These are phyloP conservation scores for Hansenula sp. DNA, from an alignment of 1,139 yeast genomes.

Conservation along the genomic window DNA sequence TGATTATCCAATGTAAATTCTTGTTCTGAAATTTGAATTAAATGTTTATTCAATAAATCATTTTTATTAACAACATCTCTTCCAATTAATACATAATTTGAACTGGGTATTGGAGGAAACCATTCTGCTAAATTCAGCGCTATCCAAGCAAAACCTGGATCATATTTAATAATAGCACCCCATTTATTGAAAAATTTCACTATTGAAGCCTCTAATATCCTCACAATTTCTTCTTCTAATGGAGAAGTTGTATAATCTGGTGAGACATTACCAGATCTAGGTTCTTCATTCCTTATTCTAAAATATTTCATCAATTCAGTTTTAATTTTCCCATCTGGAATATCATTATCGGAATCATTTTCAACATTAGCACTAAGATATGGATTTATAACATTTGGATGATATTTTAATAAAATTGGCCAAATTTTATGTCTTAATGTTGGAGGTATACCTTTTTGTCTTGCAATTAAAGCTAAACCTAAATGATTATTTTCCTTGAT, in stretches of 20 bases:
- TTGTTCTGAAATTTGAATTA: slow-evolving; percentile 14
- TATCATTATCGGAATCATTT: slow-evolving; percentile 16
- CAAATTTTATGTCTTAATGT: slow-evolving; percentile 72
- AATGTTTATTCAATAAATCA: slow-evolving; percentile 14
- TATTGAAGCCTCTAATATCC: slow-evolving; percentile 56
- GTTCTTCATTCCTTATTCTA: slow-evolving; percentile 29
- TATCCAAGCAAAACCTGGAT: slow-evolving; percentile 80
- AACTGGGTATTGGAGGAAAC: slow-evolving; percentile 50
- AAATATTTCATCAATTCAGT: slow-evolving; percentile 52
- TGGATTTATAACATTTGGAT: slow-evolving; percentile 80
- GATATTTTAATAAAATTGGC: slow-evolving; percentile 78
- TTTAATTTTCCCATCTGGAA: slow-evolving; percentile 35
- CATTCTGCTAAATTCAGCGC: slow-evolving; percentile 88
- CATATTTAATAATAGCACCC: slow-evolving; percentile 76
- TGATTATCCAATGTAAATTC: slow-evolving; percentile 10
- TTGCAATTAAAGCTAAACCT: slow-evolving; percentile 66
- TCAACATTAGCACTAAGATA: slow-evolving; percentile 52
- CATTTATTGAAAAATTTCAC: slow-evolving; percentile 65
- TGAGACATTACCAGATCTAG: slow-evolving; percentile 11
- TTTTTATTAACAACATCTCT: slow-evolving; percentile 22
- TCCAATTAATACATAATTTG: slow-evolving; percentile 35
- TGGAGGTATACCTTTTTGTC: slow-evolving; percentile 86
- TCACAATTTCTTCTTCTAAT: slow-evolving; percentile 50
- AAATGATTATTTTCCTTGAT: slow-evolving; percentile 31
- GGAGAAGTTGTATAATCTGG: slow-evolving; percentile 24